These are phyloP conservation scores for Mucor racemosus DNA, from an alignment of 371 early-diverging fungal genomes.

Conservation along the genomic window DNA sequence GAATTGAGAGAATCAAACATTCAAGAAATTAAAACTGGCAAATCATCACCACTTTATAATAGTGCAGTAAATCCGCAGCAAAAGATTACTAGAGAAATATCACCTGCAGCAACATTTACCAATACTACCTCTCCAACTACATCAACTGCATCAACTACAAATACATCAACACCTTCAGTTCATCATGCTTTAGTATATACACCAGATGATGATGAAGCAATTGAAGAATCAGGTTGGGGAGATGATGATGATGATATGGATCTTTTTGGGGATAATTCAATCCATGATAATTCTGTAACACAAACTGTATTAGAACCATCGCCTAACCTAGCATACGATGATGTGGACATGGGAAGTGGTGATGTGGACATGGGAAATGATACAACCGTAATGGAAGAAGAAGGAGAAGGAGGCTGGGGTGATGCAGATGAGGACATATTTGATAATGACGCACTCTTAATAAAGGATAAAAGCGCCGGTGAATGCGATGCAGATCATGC, in stretches of 20 bases:
- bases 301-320: not conserved
- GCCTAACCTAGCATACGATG: conserved; percentile 2
- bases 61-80: not conserved
- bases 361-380: conserved; percentile 10
- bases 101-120: not conserved
- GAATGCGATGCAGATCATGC: not conserved
- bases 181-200: conserved; percentile 14
- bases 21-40: conserved; percentile 57
- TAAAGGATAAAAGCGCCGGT: not conserved
- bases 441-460: conserved; percentile 6
- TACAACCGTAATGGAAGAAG: not conserved
- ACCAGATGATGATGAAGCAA: conserved; percentile 10
- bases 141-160: not conserved
- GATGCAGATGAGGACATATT: conserved; percentile 31
- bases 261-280: conserved; percentile 10
- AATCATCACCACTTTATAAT: not conserved
- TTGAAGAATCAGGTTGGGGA: conserved; percentile 19
- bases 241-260: conserved; percentile 22
- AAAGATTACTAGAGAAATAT: not conserved
- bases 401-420: conserved; percentile 18
- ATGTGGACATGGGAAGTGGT: not conserved
- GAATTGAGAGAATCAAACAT: conserved; percentile 64
- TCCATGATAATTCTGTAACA: not conserved
- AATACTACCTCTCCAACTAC: not conserved
- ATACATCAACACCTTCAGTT: not conserved